Evolutionary conservation across 306 rosid genomes (phyloP).

Genomic region (Luffa acutangula): DNA sequence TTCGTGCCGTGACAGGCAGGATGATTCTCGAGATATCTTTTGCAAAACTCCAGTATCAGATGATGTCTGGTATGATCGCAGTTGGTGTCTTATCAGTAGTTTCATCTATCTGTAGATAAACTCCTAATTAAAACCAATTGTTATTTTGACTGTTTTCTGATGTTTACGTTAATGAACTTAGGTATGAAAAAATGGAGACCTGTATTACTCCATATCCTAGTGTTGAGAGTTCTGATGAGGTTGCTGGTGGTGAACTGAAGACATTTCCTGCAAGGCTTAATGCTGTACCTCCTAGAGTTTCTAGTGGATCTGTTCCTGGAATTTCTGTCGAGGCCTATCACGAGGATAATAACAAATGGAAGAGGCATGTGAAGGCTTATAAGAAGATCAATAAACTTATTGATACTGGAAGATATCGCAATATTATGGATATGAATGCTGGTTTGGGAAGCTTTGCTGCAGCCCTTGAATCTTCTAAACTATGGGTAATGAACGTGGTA

Average conservation of each 20-base stretch:
- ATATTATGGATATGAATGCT: slow-evolving; percentile 95
- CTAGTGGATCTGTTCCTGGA: slow-evolving; percentile 74
- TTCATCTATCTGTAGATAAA: background rate
- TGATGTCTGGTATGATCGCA: slow-evolving; percentile 57
- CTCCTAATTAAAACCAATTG: background rate
- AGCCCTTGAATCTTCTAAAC: slow-evolving; percentile 61
- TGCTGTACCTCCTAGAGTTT: slow-evolving; percentile 73
- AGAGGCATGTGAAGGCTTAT: slow-evolving; percentile 77
- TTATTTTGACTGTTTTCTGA: background rate
- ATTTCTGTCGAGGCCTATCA: slow-evolving; percentile 45
- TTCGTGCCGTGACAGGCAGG: slow-evolving; percentile 60
- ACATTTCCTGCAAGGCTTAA: slow-evolving; percentile 72
- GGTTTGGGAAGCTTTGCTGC: slow-evolving; percentile 93
- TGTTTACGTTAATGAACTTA: slow-evolving; percentile 5
- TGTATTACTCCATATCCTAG: slow-evolving; percentile 56
- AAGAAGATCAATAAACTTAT: slow-evolving; percentile 58
- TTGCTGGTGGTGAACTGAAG: slow-evolving; percentile 38
- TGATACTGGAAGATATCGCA: slow-evolving; percentile 88
- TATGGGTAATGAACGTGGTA: slow-evolving; percentile 93
- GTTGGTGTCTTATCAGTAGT: background rate
- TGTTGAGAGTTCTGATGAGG: slow-evolving; percentile 23
- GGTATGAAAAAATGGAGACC: slow-evolving; percentile 89
- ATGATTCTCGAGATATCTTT: slow-evolving; percentile 41
- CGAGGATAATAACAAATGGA: slow-evolving; percentile 69
- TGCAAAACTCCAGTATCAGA: slow-evolving; percentile 48